A percentile compares a stretch with the other conserved stretches of the same genome.
phyloP scores from a whole-genome alignment of 495 filamentous ascomycete genomes.

The Talaromyces trachyspermus region DNA sequence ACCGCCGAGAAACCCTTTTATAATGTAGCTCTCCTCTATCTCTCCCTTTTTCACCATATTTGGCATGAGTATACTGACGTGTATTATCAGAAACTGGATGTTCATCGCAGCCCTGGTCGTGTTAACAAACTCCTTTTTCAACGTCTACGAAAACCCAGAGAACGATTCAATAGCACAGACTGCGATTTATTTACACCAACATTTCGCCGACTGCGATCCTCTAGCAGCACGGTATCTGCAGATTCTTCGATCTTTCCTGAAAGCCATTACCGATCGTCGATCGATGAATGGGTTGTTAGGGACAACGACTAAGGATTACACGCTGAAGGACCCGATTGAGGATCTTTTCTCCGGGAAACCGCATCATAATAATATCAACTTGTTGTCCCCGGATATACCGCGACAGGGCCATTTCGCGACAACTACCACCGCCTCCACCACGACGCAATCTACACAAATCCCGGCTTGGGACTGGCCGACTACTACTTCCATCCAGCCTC shows the following conservation, averaged over 20 bases:
- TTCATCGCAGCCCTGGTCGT: conserved; percentile 7
- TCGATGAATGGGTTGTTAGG: neutral
- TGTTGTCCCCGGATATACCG: no score
- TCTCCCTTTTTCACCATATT: neutral
- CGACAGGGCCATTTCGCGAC: neutral
- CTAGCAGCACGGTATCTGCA: conserved; percentile 5
- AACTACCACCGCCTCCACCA: neutral
- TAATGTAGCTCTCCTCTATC: conserved; percentile 7
- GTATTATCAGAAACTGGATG: conserved; percentile 6
- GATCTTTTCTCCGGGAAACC: conserved; percentile 4
- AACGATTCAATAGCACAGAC: conserved; percentile 9
- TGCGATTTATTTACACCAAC: conserved; percentile 5
- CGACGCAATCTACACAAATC: neutral
- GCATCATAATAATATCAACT: neutral
- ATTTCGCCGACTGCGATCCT: conserved; percentile 3
- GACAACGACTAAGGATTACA: neutral
- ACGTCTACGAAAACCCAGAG: conserved; percentile 8
- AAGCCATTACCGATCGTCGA: conserved; percentile 5
- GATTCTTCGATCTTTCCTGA: conserved; percentile 5
- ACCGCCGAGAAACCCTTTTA: conserved; percentile 5
- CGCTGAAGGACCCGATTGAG: conserved; percentile 2
- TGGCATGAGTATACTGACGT: neutral
- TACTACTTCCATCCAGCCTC: neutral
- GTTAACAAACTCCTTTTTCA: conserved; percentile 7
- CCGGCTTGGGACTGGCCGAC: conserved; percentile 4